Evolutionary conservation across 257 asterid genomes (phyloP).

Genomic region (Lithospermum erythrorhizon): DNA sequence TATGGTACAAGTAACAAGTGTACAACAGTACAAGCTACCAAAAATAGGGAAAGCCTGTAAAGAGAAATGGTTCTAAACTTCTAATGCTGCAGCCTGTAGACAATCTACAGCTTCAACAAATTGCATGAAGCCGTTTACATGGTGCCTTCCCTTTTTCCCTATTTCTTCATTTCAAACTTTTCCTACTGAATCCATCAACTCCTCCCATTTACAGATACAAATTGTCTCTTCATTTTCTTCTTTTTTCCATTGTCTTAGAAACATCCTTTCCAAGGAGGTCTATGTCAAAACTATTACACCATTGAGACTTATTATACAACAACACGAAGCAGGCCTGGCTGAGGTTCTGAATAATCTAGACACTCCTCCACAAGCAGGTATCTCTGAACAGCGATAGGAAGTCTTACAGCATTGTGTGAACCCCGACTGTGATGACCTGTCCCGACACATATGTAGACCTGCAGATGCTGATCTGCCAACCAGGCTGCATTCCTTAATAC

Average conservation of each 20-base stretch:
- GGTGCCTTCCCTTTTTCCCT: neutral
- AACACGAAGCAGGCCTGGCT: constrained; percentile 83
- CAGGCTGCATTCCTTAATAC: constrained; percentile 72
- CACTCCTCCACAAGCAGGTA: constrained; percentile 91
- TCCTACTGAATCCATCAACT: constrained; percentile 3
- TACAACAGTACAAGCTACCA: constrained; percentile 2
- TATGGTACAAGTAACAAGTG: neutral
- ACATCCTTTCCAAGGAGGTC: constrained; percentile 7
- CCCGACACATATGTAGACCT: constrained; percentile 86
- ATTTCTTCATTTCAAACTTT: neutral
- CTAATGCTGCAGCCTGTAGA: neutral
- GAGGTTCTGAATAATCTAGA: constrained; percentile 82
- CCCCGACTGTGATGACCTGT: constrained; percentile 97
- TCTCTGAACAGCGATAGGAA: constrained; percentile 82
- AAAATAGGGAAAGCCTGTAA: neutral
- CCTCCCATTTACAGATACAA: neutral
- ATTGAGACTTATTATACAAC: constrained; percentile 42
- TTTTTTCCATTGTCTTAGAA: constrained; percentile 3
- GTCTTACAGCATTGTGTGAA: constrained; percentile 74
- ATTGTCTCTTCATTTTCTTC: neutral
- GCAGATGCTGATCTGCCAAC: constrained; percentile 60
- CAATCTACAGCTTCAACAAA: constrained; percentile 1
- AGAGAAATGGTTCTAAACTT: neutral
- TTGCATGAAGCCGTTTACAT: constrained; percentile 1
- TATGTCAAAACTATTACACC: constrained; percentile 34